A percentile compares a stretch with the other conserved stretches of the same genome.
Evolutionary conservation across 345 rosid genomes (phyloP).

Genomic region (Lepidium aucheri): DNA sequence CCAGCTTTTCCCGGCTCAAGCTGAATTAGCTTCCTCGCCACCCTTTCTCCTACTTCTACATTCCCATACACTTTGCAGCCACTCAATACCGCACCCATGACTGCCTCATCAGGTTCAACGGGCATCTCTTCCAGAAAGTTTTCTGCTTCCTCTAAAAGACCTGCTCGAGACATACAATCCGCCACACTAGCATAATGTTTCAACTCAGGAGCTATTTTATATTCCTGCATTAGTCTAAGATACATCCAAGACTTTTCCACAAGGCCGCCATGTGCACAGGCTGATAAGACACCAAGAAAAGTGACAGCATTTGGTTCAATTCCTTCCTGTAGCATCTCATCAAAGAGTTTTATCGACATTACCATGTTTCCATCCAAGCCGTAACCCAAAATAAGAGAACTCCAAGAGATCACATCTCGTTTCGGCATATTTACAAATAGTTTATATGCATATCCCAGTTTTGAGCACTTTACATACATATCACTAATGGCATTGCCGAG

Average conservation of each 20-base stretch:
- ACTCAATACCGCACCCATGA: conserved; percentile 42
- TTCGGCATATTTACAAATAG: conserved; percentile 35
- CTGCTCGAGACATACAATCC: conserved; percentile 56
- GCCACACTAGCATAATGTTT: conserved; percentile 51
- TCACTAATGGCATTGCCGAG: conserved; percentile 51
- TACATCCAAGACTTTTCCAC: conserved; percentile 35
- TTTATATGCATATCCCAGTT: conserved; percentile 25
- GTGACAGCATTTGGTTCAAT: conserved; percentile 50
- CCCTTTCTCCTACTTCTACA: conserved; percentile 49
- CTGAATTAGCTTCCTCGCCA: conserved; percentile 42
- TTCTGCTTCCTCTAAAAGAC: conserved; percentile 55
- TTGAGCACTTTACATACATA: conserved; percentile 47
- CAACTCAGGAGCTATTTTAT: conserved; percentile 34
- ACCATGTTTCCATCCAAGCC: conserved; percentile 41
- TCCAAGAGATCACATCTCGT: conserved; percentile 59
- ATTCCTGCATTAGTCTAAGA: conserved; percentile 36
- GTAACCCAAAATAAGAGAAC: conserved; percentile 52
- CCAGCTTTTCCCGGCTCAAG: conserved; percentile 44
- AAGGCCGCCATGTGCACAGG: conserved; percentile 59
- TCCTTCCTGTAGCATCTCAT: conserved; percentile 29
- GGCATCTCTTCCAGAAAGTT: conserved; percentile 46
- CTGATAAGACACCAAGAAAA: conserved; percentile 57
- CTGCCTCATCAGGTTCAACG: conserved; percentile 51
- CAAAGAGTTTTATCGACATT: conserved; percentile 34
- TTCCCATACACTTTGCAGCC: conserved; percentile 52